These are phyloP conservation scores for Epichloe sp. DNA, from an alignment of 2,329 filamentous ascomycete genomes.

Conservation along the genomic window DNA sequence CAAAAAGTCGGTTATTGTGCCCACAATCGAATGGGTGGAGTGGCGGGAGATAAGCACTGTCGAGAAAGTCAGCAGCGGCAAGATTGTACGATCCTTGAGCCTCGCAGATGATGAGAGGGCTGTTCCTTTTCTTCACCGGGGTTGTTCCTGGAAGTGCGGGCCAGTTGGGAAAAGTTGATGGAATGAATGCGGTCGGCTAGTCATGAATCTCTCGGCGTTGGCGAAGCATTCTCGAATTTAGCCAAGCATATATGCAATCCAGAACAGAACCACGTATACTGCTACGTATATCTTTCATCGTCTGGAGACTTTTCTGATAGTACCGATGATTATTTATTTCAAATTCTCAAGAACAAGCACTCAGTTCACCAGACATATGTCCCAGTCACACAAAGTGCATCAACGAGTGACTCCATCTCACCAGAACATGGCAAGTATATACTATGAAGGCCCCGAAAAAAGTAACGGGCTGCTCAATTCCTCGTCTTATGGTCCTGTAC, in stretches of 20 bases:
- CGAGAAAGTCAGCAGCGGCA: constrained; percentile 3
- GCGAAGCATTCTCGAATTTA: background rate
- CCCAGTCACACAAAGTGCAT: too few species aligned
- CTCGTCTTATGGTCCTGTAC: too few species aligned
- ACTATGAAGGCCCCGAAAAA: too few species aligned
- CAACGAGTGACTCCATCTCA: too few species aligned
- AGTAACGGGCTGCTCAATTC: too few species aligned
- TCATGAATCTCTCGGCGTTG: background rate
- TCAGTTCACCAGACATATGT: too few species aligned
- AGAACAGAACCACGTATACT: background rate
- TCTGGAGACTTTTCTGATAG: too few species aligned
- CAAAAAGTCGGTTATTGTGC: constrained; percentile 31
- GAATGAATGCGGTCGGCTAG: background rate
- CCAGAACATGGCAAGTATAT: too few species aligned
- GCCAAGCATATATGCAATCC: background rate
- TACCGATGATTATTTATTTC: too few species aligned
- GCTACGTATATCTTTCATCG: background rate
- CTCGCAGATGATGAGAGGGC: constrained; percentile 20
- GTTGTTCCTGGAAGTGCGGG: constrained; percentile 37
- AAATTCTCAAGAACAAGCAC: too few species aligned
- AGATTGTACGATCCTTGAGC: constrained; percentile 15
- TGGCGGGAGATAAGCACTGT: constrained; percentile 35
- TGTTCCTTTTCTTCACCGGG: constrained; percentile 34
- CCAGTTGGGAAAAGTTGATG: constrained; percentile 13
- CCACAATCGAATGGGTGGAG: constrained; percentile 47